Conservation (phyloP, 192 early-diverging fungal genomes). For the Coemansia sp. region DNA sequence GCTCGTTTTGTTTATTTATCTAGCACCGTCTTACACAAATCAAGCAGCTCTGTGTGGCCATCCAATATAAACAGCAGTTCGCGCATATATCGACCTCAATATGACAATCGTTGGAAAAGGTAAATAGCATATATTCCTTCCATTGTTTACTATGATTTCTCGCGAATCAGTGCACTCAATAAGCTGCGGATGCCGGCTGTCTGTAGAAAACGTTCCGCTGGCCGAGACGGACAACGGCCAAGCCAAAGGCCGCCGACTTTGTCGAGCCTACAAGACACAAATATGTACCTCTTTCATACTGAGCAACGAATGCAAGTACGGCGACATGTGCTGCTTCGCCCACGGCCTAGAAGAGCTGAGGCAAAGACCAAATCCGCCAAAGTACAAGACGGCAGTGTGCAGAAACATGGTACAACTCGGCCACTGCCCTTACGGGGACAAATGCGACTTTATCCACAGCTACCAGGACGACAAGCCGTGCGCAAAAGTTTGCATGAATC, state of each 20-base stretch:
- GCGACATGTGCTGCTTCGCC: conserved; percentile 33
- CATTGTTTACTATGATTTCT: neutral
- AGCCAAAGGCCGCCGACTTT: conserved; percentile 3
- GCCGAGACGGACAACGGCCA: neutral
- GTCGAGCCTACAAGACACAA: conserved; percentile 39
- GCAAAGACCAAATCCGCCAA: conserved; percentile 21
- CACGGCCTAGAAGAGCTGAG: conserved; percentile 35
- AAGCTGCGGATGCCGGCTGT: neutral
- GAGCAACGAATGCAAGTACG: conserved; percentile 17
- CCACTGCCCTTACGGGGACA: conserved; percentile 30
- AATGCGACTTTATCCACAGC: conserved; percentile 50
- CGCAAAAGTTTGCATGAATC: neutral
- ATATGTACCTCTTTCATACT: conserved; percentile 25
- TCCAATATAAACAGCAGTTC: neutral
- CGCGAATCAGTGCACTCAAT: neutral
- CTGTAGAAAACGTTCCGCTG: conserved; percentile 1
- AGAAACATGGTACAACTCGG: conserved; percentile 22
- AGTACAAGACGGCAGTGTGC: conserved; percentile 33
- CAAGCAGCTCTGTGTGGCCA: neutral
- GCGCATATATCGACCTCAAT: neutral
- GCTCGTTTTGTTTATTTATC: too few relatives aligned
- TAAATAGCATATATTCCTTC: neutral
- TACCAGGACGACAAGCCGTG: neutral
- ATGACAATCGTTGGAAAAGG: neutral
- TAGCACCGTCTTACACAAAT: too few relatives aligned